Evolutionary conservation across 306 rosid genomes (phyloP).

Genomic region (Begonia fuchsioides): DNA sequence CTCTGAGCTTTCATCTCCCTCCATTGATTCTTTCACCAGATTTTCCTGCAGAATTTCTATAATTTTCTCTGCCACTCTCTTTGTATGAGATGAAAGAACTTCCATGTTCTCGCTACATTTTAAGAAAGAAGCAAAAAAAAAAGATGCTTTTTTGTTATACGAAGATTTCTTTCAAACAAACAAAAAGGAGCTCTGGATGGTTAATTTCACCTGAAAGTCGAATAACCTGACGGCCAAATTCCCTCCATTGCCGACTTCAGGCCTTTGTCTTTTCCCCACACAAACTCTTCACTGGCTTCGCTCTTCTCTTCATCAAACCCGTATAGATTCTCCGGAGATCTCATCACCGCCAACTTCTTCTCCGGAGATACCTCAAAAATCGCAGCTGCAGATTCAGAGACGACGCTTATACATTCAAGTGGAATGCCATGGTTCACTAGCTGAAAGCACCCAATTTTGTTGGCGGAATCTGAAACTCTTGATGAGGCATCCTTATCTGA

Average conservation of each 20-base stretch:
- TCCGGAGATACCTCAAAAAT: constrained; percentile 29
- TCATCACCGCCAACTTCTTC: constrained; percentile 19
- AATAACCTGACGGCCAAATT: constrained; percentile 49
- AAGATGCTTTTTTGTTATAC: too few relatives aligned
- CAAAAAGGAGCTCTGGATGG: too few relatives aligned
- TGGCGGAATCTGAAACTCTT: constrained; percentile 25
- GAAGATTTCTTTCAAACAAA: too few relatives aligned
- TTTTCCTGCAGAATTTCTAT: constrained; percentile 15
- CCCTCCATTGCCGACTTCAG: constrained; percentile 64
- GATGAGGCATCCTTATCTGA: constrained; percentile 16
- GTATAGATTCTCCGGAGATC: constrained; percentile 51
- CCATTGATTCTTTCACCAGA: constrained; percentile 7
- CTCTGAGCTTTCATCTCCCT: constrained; percentile 2
- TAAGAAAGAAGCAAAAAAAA: too few relatives aligned
- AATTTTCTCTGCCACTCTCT: constrained; percentile 40
- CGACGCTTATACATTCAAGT: constrained; percentile 14
- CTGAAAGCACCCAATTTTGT: constrained; percentile 65
- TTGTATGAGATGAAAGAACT: constrained; percentile 23
- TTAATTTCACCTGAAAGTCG: constrained; percentile 43
- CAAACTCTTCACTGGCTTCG: constrained; percentile 51
- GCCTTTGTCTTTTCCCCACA: constrained; percentile 55
- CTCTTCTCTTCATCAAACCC: constrained; percentile 53
- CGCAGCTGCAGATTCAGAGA: constrained; percentile 23
- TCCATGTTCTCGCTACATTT: constrained; percentile 57
- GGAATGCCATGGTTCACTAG: constrained; percentile 55